Conservation (phyloP, 371 early-diverging fungal species). For the Batkoa obscura region DNA sequence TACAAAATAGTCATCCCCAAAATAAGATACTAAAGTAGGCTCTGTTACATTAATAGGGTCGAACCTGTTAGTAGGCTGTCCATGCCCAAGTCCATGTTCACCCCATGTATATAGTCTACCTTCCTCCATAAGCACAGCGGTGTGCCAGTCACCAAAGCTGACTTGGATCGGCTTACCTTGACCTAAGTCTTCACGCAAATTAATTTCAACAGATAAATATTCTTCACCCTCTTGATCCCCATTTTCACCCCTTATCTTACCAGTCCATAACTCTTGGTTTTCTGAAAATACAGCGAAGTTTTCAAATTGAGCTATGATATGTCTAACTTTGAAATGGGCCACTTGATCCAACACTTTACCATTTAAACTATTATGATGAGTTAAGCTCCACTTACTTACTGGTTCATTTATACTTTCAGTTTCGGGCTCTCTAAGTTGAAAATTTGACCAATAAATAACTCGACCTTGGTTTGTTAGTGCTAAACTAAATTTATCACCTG, state of each 20-base stretch:
- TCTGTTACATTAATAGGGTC: no score
- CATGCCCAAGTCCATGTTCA: conserved; percentile 3
- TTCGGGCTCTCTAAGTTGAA: neutral
- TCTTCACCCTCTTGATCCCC: no score
- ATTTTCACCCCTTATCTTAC: no score
- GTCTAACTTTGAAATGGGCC: neutral
- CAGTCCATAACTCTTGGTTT: neutral
- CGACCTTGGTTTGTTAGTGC: neutral
- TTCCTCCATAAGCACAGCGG: neutral
- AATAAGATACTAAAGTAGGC: neutral
- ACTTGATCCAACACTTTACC: neutral
- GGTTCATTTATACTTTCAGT: neutral
- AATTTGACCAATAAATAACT: neutral
- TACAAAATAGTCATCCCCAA: conserved; percentile 4
- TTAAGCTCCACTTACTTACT: no score
- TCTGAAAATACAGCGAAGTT: conserved; percentile 2
- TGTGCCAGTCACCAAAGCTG: conserved; percentile 8
- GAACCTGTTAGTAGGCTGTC: neutral
- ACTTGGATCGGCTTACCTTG: conserved; percentile 2
- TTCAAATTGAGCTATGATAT: conserved; percentile 1
- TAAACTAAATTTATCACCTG: neutral
- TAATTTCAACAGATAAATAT: no score
- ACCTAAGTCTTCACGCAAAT: no score
- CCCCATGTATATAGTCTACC: conserved; percentile 5
- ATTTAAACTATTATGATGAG: neutral